Base-by-base conservation (phyloP, 192 early-diverging fungal genomes). In the Backusella mclennaniae region DNA sequence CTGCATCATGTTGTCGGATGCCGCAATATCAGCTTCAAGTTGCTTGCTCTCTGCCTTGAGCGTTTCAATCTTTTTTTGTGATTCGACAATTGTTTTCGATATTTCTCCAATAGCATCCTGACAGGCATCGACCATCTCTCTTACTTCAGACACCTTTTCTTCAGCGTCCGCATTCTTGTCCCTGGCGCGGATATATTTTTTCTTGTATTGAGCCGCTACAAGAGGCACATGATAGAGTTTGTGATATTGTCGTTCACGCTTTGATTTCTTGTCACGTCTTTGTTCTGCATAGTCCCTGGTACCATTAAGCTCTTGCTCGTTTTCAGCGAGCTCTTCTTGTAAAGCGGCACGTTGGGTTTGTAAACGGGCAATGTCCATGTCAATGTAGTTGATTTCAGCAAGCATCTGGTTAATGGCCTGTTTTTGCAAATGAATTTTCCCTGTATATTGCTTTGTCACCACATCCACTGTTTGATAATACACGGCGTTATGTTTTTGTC, bases 111-210 rank as follows among this genome's bases (percentile, higher is more conserved):
- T 67, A 14, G 73, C 67, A 7, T 52, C 56, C 4, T 73, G 77
- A 38, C 72, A 74, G 7, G 46, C 33, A 8, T 79, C 77, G 5
- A 74, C 26, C 29, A 41, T 31, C 1, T 66, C 49, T 21, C 77
- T 49, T 1, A 74, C 67, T 38, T 79, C 67, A 33, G 71, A 79
- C 12, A 79, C 77, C 35, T 67, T 49, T 35, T 79, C 72, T 42
- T 79, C 77, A 29, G 77, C 77, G 0, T 52, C 49, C 26, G 73
- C 46, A 63, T 79, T 79, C 35, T 79, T 79, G 53, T 79, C 77
- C 26, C 71, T 66, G 15, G 77, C 77, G 0, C 77, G 72, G 21
- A 73, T 39, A 68, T 79, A 79, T n/a, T 79, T 79, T 19, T 79
- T 79, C 38, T 79, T 56, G 39, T 35, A 70, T 31, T 79, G 73